Conservation (phyloP, 495 filamentous ascomycete genomes). For the Cercophora scortea region DNA sequence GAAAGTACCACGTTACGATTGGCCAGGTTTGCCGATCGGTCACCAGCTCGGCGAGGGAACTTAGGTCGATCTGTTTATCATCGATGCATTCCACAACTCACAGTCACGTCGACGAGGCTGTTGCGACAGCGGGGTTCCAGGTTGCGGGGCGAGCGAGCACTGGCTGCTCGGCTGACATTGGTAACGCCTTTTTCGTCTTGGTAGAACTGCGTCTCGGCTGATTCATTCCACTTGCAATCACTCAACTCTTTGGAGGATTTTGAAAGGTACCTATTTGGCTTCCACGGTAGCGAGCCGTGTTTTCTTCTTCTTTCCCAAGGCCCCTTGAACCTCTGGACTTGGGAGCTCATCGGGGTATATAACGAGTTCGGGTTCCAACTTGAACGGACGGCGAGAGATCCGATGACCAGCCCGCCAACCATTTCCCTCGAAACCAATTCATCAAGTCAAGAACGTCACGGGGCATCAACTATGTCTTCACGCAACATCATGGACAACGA, state of each 20-base stretch:
- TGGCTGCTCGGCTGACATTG: too few relatives aligned
- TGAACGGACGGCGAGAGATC: not conserved
- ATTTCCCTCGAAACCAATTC: not conserved
- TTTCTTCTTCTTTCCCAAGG: too few relatives aligned
- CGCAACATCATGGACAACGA: slow-evolving; percentile 12
- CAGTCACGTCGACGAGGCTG: not conserved
- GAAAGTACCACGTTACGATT: not conserved
- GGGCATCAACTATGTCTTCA: not conserved
- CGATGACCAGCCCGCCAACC: not conserved
- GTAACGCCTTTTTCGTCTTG: too few relatives aligned
- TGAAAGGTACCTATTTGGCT: too few relatives aligned
- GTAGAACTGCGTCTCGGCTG: too few relatives aligned
- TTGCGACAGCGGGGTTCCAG: not conserved
- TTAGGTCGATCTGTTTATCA: not conserved
- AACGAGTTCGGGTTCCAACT: not conserved
- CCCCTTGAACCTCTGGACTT: too few relatives aligned
- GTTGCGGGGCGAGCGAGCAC: not conserved
- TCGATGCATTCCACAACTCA: too few relatives aligned
- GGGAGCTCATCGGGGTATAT: too few relatives aligned
- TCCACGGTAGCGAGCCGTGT: too few relatives aligned
- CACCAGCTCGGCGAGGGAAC: not conserved
- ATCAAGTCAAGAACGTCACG: not conserved
- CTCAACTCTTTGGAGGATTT: too few relatives aligned
- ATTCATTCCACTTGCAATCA: too few relatives aligned
- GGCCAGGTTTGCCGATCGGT: not conserved